Percentiles rank a stretch among this genome's conserved stretches.
Conservation (phyloP, 768 basidiomycete genomes). For the Boletus coccyginus region DNA sequence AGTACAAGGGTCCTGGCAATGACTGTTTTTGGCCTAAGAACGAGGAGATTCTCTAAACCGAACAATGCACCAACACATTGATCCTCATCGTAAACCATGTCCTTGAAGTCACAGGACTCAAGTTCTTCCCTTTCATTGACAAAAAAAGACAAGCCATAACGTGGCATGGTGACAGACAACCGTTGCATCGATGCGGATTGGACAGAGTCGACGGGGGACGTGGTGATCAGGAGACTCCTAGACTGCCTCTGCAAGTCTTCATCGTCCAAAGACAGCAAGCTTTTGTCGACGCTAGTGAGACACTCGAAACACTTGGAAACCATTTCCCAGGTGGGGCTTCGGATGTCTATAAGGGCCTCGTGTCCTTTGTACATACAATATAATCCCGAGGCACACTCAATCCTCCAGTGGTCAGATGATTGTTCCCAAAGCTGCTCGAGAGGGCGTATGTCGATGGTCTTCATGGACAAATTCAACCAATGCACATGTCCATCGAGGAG, state of each 20-base stretch:
- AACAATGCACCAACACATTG: conserved; percentile 41
- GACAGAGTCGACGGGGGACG: neutral
- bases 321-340: conserved; percentile 19
- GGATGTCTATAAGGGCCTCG: conserved; percentile 18
- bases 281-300: no score
- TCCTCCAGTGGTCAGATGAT: conserved; percentile 20
- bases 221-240: conserved; percentile 13
- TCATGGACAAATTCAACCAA: conserved; percentile 21
- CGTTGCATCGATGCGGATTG: neutral
- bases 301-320: conserved; percentile 5
- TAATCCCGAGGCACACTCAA: neutral
- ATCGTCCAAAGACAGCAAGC: no score
- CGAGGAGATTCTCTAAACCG: conserved; percentile 36
- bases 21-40: conserved; percentile 8
- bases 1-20: neutral
- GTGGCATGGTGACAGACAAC: conserved; percentile 31
- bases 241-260: no score
- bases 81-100: conserved; percentile 35
- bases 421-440: conserved; percentile 14
- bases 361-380: neutral
- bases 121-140: conserved; percentile 26
- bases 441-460: conserved; percentile 25
- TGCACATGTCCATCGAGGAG: conserved; percentile 14
- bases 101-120: conserved; percentile 37
- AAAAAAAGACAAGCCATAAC: conserved; percentile 37